A percentile compares a stretch with the other conserved stretches of the same genome.
phyloP scores from a whole-genome alignment of 352 stramenopile genomes.

The Globisporangium ultimum region DNA sequence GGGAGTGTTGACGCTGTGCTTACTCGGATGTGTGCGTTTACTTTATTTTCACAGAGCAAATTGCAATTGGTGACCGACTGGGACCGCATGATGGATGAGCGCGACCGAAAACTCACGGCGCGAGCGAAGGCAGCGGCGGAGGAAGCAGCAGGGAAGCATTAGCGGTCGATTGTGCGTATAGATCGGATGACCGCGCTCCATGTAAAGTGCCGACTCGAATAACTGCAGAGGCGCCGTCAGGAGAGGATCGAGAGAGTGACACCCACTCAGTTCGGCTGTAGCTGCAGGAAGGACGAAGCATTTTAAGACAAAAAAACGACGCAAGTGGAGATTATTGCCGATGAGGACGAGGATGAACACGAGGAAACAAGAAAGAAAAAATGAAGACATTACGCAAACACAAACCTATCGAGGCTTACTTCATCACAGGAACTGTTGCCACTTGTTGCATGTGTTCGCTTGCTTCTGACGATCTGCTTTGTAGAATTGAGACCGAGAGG shows the following conservation, averaged over 20 bases:
- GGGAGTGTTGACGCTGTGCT: not conserved
- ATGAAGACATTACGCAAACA: not conserved
- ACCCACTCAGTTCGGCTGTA: not conserved
- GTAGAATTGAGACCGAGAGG: not conserved
- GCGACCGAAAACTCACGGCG: slow-evolving; percentile 62
- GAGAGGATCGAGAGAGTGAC: not conserved
- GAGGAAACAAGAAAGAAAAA: not conserved
- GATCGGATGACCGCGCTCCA: not conserved
- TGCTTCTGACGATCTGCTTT: not conserved
- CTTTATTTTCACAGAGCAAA: slow-evolving; percentile 47
- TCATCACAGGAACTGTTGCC: not conserved
- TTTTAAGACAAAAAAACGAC: slow-evolving; percentile 2
- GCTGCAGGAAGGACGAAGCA: not conserved
- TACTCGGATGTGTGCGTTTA: not conserved
- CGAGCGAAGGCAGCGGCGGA: slow-evolving; percentile 27
- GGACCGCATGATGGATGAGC: slow-evolving; percentile 81
- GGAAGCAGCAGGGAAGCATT: slow-evolving; percentile 9
- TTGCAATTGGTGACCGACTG: slow-evolving; percentile 74
- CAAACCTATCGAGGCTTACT: not conserved
- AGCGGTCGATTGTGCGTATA: not conserved
- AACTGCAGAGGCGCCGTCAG: not conserved
- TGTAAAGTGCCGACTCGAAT: not conserved
- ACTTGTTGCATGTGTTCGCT: not conserved
- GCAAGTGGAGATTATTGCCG: not conserved
- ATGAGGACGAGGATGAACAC: not conserved